Evolutionary conservation across 2,329 filamentous ascomycete genomes (phyloP).

Genomic region (Tolypocladium guangdongense): DNA sequence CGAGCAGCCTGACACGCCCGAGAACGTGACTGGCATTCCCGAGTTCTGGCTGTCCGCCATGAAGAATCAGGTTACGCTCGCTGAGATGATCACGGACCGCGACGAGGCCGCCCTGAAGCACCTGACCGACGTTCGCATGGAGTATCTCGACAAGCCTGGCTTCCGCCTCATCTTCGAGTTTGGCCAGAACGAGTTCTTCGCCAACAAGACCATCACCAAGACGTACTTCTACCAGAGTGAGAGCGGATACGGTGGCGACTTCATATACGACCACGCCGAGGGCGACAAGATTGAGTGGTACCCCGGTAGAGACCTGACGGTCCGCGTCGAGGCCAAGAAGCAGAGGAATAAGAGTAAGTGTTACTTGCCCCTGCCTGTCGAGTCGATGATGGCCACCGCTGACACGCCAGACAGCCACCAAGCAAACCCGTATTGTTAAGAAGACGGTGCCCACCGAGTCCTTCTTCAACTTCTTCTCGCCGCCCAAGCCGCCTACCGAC

Average conservation of each 20-base stretch:
- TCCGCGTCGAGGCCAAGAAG: slow-evolving; percentile 97
- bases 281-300: slow-evolving; percentile 98
- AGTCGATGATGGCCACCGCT: neutral
- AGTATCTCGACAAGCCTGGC: slow-evolving; percentile 95
- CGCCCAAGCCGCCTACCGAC: slow-evolving; percentile 72
- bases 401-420: slow-evolving; percentile 60
- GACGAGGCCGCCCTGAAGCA: slow-evolving; percentile 90
- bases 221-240: slow-evolving; percentile 99
- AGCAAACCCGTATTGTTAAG: slow-evolving; percentile 98
- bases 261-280: slow-evolving; percentile 98
- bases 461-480: slow-evolving; percentile 99
- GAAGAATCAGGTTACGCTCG: slow-evolving; percentile 97
- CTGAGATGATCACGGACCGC: slow-evolving; percentile 97
- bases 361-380: neutral
- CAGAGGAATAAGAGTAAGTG: slow-evolving; percentile 91
- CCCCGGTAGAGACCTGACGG: slow-evolving; percentile 81
- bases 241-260: slow-evolving; percentile 96
- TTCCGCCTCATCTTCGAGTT: slow-evolving; percentile 99
- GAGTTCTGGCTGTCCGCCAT: slow-evolving; percentile 99
- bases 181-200: slow-evolving; percentile 89
- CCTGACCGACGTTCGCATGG: slow-evolving; percentile 91
- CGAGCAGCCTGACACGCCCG: slow-evolving; percentile 44
- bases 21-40: slow-evolving; percentile 67
- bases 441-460: slow-evolving; percentile 98
- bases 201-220: slow-evolving; percentile 94